phyloP scores from a whole-genome alignment of 73 alveolate genomes.

The Paramecium octaurelia region DNA sequence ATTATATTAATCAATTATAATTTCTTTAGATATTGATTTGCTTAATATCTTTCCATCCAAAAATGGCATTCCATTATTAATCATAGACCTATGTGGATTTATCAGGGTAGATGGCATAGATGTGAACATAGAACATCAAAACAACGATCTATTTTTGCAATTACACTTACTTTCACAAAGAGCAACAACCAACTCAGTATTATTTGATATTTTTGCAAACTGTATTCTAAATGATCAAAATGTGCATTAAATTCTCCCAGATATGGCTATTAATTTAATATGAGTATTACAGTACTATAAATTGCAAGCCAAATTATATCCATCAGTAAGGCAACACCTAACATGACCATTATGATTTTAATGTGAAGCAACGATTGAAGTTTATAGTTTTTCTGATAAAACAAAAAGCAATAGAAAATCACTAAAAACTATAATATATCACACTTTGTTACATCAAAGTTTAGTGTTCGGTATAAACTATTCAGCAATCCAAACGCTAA shows the following conservation, averaged over 20 bases:
- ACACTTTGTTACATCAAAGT: background rate
- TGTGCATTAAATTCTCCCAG: background rate
- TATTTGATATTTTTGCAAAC: background rate
- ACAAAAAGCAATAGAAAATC: background rate
- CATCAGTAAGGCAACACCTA: background rate
- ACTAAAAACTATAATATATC: background rate
- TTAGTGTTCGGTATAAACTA: background rate
- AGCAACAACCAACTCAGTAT: background rate
- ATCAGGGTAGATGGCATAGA: constrained; percentile 43
- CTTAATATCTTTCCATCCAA: constrained; percentile 18
- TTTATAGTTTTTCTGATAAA: constrained; percentile 18
- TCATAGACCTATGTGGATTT: constrained; percentile 41
- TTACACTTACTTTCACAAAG: background rate
- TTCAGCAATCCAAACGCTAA: background rate
- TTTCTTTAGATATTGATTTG: background rate
- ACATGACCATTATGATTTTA: constrained; percentile 7
- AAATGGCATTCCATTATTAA: constrained; percentile 7
- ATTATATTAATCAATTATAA: background rate
- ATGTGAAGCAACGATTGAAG: constrained; percentile 1
- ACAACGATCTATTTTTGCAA: background rate
- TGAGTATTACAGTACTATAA: background rate
- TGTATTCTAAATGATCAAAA: constrained; percentile 28
- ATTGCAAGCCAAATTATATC: constrained; percentile 6
- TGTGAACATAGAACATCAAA: background rate
- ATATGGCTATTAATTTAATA: background rate